Evolutionary conservation across 2,329 filamentous ascomycete species (phyloP).

Genomic region (Chalaropsis ovoidea): DNA sequence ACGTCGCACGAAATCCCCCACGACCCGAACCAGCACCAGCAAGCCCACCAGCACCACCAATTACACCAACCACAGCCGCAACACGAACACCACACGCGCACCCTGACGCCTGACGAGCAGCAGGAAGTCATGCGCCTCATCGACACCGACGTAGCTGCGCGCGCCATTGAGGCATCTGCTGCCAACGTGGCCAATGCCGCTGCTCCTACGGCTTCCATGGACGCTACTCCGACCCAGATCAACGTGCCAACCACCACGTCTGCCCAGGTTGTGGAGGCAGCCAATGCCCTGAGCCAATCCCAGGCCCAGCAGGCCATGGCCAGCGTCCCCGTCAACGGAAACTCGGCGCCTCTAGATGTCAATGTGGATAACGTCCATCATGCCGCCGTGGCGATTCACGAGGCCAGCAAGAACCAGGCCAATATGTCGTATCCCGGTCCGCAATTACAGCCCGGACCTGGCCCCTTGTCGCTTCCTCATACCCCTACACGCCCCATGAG

Average conservation of each 20-base stretch:
- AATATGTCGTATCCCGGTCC: constrained; percentile 48
- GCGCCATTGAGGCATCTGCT: constrained; percentile 23
- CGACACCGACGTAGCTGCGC: constrained; percentile 21
- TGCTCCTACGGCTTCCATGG: constrained; percentile 28
- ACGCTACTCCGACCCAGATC: constrained; percentile 1
- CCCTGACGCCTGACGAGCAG: constrained; percentile 17
- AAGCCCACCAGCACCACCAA: constrained; percentile 9
- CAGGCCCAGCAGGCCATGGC: constrained; percentile 42
- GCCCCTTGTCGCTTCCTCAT: constrained; percentile 36
- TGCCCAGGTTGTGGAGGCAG: constrained; percentile 29
- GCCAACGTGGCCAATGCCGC: constrained; percentile 40
- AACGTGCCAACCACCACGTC: constrained; percentile 33
- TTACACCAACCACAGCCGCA: constrained; percentile 6
- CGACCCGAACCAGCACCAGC: constrained; percentile 15
- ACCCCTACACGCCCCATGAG: constrained; percentile 45
- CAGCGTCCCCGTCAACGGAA: constrained; percentile 39
- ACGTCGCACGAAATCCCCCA: constrained; percentile 16
- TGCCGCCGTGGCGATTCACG: constrained; percentile 23
- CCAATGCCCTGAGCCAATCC: constrained; percentile 37
- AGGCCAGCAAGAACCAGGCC: constrained; percentile 36
- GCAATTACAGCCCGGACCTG: constrained; percentile 33
- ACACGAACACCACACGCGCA: constrained; percentile 16
- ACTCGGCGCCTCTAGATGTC: constrained; percentile 46
- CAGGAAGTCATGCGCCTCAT: constrained; percentile 24
- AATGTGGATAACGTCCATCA: constrained; percentile 37